Evolutionary conservation across 163 green algal genomes (phyloP), one percentile per base, ranked within the genome.

Genomic region (Volvox carteri): DNA sequence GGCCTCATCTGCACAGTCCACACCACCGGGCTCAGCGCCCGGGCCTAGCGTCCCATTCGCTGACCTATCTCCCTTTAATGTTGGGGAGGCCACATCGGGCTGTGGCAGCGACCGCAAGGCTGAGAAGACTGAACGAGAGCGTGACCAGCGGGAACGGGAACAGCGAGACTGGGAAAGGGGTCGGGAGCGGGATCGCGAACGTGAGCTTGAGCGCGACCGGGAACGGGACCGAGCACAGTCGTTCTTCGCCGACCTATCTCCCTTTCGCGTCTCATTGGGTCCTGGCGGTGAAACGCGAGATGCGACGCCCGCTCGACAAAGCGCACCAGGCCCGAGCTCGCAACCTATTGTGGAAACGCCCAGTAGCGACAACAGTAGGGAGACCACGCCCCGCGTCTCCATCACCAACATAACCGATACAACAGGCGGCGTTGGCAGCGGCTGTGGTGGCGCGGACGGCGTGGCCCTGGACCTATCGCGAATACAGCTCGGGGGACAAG

Each of bases 1-100:
- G 16, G 42, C 79, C 30, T 86, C 79, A 0, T 78, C 79, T 1
- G 79, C 44, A 2, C 79, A 86, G 30, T 86, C 79, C 60, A 86
- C 79, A 8, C 68, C 81, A 11, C 65, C 84, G 35, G 84, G 84
- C 14, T 60, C 72, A 0, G 84, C 68, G 37, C 58, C 68, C 23
- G 37, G 25, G 1, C 50, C 30, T 5, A 37, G 68, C 39, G 54
- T 52, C 16, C 65, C 78, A 4, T 91, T 91, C 35, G 80, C 72
- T 12, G 80, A 91, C 79, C 73, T 91, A n/a, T 89, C 80, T 2
- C 87, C 87, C 4, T 91, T 91, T 41, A 78, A 78, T 52, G 1
- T 78, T 37, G 70, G 39, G 2, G 70, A 62, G 25, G 4, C 44
- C 25, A 23, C 23, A 1, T 16, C 73, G 50, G 18, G 16, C 28